These are phyloP conservation scores for Mycena maculata DNA, from an alignment of 768 basidiomycete species.

Conservation along the genomic window DNA sequence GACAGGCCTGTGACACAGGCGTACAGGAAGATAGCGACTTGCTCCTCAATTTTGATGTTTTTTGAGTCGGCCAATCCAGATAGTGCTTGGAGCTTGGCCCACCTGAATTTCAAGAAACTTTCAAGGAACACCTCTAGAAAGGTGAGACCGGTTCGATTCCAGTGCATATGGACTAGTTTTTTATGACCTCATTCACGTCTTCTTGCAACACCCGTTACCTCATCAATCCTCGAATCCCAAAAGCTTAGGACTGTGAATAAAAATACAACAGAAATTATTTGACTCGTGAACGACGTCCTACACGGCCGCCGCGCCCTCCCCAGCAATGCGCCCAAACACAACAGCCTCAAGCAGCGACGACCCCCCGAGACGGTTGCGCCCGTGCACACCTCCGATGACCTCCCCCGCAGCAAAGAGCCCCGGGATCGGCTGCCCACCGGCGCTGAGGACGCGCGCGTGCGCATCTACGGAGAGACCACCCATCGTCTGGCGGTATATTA, in stretches of 20 bases:
- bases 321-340: conserved; percentile 44
- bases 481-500: conserved; percentile 37
- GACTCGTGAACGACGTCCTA: too few species aligned
- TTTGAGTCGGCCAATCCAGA: neutral
- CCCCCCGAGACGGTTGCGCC: conserved; percentile 42
- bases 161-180: too few species aligned
- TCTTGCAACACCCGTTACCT: too few species aligned
- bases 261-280: too few species aligned
- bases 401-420: conserved; percentile 44
- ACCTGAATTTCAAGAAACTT: too few species aligned
- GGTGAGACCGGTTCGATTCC: too few species aligned
- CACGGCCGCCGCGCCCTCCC: conserved; percentile 35
- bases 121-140: too few species aligned
- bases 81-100: neutral
- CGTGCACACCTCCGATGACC: conserved; percentile 45
- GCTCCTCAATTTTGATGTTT: neutral
- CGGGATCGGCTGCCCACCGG: conserved; percentile 25
- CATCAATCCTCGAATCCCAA: too few species aligned
- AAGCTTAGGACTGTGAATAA: too few species aligned
- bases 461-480: conserved; percentile 40
- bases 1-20: too few species aligned
- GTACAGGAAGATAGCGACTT: neutral
- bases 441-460: conserved; percentile 36
- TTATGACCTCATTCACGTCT: too few species aligned
- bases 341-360: conserved; percentile 44